These are phyloP conservation scores for Lentinula raphanica DNA, from an alignment of 768 basidiomycete genomes.

Conservation along the genomic window DNA sequence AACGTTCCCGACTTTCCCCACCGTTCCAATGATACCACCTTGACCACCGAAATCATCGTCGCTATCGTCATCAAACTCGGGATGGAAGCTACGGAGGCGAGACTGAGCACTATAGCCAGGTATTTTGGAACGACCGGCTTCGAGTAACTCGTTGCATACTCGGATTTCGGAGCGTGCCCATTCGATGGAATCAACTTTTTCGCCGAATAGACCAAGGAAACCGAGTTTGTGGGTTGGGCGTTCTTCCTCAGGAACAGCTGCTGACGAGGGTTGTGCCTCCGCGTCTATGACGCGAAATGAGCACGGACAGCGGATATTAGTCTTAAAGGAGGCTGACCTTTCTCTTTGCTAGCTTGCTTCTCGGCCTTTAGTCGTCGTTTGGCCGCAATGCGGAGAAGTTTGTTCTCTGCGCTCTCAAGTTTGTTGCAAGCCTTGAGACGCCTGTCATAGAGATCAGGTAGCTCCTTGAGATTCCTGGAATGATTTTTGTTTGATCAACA, in stretches of 20 bases:
- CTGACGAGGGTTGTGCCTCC: not conserved
- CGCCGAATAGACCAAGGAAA: conserved; percentile 57
- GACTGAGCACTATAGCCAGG: not conserved
- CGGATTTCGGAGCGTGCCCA: conserved; percentile 80
- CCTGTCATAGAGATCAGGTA: conserved; percentile 78
- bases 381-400: conserved; percentile 67
- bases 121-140: conserved; percentile 36
- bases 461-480: conserved; percentile 74
- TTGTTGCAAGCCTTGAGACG: conserved; percentile 68
- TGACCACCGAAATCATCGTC: conserved; percentile 7
- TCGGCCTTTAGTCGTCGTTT: conserved; percentile 61
- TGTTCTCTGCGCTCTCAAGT: conserved; percentile 83
- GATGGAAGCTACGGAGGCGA: not conserved
- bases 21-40: conserved; percentile 2
- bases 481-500: not conserved
- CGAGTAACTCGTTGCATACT: conserved; percentile 45
- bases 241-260: conserved; percentile 32
- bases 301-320: not conserved
- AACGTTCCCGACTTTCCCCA: conserved; percentile 1
- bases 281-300: not conserved
- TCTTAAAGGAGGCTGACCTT: too few relatives aligned
- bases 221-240: conserved; percentile 79
- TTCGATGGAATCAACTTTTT: conserved; percentile 91
- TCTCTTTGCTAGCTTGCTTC: conserved; percentile 33
- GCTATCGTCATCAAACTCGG: conserved; percentile 5